Conservation (phyloP, 2,329 filamentous ascomycete species). For the Colletotrichum sp. region DNA sequence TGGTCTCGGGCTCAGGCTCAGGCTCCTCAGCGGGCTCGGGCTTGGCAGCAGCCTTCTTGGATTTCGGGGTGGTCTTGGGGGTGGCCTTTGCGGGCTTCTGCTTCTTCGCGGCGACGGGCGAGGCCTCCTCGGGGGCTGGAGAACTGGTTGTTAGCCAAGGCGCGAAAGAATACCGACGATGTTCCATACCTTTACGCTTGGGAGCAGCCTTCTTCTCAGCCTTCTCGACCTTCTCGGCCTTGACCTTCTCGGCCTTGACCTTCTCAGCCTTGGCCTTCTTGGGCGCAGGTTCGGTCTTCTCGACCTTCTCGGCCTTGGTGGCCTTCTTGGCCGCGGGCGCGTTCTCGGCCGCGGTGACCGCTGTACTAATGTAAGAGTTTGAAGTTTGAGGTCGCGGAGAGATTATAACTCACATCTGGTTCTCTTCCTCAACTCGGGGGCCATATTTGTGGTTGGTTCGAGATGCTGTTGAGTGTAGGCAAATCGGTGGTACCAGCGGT, state of each 20-base stretch:
- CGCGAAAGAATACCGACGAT: background rate
- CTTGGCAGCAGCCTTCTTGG: constrained; percentile 47
- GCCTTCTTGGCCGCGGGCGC: constrained; percentile 27
- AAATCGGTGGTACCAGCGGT: background rate
- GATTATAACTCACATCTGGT: constrained; percentile 30
- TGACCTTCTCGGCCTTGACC: constrained; percentile 19
- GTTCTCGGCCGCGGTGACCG: constrained; percentile 36
- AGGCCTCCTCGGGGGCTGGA: constrained; percentile 49
- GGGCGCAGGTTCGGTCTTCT: constrained; percentile 9
- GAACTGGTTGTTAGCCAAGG: constrained; percentile 25
- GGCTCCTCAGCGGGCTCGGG: constrained; percentile 31
- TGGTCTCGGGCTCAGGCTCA: constrained; percentile 23
- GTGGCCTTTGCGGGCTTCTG: constrained; percentile 48
- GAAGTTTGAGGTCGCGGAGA: background rate
- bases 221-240: constrained; percentile 34
- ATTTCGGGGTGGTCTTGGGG: constrained; percentile 53
- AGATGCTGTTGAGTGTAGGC: constrained; percentile 2
- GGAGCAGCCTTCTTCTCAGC: constrained; percentile 14
- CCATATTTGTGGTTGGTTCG: constrained; percentile 38
- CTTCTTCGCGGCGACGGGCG: constrained; percentile 49
- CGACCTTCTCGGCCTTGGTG: constrained; percentile 15
- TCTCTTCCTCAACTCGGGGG: constrained; percentile 47
- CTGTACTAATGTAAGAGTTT: constrained; percentile 13
- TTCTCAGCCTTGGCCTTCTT: constrained; percentile 15
- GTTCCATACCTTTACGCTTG: constrained; percentile 42